phyloP scores from a whole-genome alignment of 768 basidiomycete genomes.

The Leccinum fibrillosum region DNA sequence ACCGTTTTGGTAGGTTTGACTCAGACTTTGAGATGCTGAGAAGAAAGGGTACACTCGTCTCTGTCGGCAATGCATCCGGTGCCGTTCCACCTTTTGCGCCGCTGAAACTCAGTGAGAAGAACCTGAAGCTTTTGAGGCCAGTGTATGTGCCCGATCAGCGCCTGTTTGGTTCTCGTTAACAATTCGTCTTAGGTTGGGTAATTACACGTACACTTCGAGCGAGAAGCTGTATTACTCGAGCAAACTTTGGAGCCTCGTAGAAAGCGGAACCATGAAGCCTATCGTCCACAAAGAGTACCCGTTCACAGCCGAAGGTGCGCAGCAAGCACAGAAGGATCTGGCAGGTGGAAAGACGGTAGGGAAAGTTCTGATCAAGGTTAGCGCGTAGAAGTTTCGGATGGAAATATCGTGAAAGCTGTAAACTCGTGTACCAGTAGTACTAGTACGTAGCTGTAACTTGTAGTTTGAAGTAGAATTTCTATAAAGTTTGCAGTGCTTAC shows the following conservation, averaged over 20 bases:
- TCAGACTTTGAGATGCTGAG: conserved; percentile 76
- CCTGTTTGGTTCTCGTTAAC: not conserved
- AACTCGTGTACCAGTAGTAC: not conserved
- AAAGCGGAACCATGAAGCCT: conserved; percentile 58
- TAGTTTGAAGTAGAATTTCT: too few relatives aligned
- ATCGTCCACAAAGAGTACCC: conserved; percentile 75
- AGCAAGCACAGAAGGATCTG: conserved; percentile 75
- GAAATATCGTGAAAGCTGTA: not conserved
- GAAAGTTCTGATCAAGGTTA: conserved; percentile 80
- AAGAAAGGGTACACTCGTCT: conserved; percentile 87
- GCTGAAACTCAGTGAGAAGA: conserved; percentile 74
- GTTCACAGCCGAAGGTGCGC: conserved; percentile 78
- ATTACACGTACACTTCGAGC: conserved; percentile 71
- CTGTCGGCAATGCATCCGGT: conserved; percentile 91
- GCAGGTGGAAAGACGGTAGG: conserved; percentile 75
- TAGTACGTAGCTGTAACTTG: conserved; percentile 7
- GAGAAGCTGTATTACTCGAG: conserved; percentile 67
- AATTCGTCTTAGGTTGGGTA: conserved; percentile 49
- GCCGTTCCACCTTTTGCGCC: conserved; percentile 73
- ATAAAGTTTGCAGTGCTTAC: not conserved
- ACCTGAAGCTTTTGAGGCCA: conserved; percentile 75
- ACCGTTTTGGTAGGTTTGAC: conserved; percentile 52
- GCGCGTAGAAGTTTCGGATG: conserved; percentile 8
- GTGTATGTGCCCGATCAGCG: conserved; percentile 41
- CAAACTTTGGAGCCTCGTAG: conserved; percentile 61